A percentile compares a stretch with the other conserved stretches of the same genome.
Evolutionary conservation across 2,329 filamentous ascomycete species (phyloP).

Genomic region (Diplodia seriata): DNA sequence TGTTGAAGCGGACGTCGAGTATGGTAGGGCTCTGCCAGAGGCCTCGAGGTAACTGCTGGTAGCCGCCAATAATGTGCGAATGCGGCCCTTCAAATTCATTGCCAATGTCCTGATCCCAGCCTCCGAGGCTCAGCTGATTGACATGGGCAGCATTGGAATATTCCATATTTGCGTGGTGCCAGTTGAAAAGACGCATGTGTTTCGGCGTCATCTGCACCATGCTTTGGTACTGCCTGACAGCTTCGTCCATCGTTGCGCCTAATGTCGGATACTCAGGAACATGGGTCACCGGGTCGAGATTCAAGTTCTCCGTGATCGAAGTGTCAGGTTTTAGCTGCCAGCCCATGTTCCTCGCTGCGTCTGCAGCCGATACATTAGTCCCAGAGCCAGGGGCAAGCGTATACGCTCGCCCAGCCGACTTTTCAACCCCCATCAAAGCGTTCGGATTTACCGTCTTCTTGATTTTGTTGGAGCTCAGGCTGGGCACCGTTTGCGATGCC

Average conservation of each 20-base stretch:
- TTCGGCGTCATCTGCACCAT: slow-evolving; percentile 83
- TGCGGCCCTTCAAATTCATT: slow-evolving; percentile 98
- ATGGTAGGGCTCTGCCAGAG: slow-evolving; percentile 77
- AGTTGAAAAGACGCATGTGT: slow-evolving; percentile 91
- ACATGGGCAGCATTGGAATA: slow-evolving; percentile 95
- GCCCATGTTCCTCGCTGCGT: slow-evolving; percentile 80
- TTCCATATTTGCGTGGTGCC: slow-evolving; percentile 97
- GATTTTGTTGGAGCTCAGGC: slow-evolving; percentile 41
- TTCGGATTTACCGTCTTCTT: slow-evolving; percentile 29
- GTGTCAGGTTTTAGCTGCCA: slow-evolving; percentile 76
- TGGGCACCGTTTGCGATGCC: slow-evolving; percentile 56
- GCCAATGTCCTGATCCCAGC: slow-evolving; percentile 97
- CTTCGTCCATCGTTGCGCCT: slow-evolving; percentile 89
- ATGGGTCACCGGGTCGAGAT: slow-evolving; percentile 71
- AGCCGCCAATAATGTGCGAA: slow-evolving; percentile 91
- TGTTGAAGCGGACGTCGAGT: slow-evolving; percentile 77
- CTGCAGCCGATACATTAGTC: slow-evolving; percentile 73
- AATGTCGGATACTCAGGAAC: slow-evolving; percentile 72
- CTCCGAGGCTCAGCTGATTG: slow-evolving; percentile 81
- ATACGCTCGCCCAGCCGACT: slow-evolving; percentile 74
- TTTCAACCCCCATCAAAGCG: slow-evolving; percentile 61
- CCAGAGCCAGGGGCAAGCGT: slow-evolving; percentile 70
- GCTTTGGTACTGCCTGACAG: slow-evolving; percentile 84
- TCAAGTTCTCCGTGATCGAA: slow-evolving; percentile 68
- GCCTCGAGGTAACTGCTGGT: slow-evolving; percentile 90